These are phyloP conservation scores for Musa itinerans DNA, from an alignment of 176 grass and related monocot species.

Conservation along the genomic window DNA sequence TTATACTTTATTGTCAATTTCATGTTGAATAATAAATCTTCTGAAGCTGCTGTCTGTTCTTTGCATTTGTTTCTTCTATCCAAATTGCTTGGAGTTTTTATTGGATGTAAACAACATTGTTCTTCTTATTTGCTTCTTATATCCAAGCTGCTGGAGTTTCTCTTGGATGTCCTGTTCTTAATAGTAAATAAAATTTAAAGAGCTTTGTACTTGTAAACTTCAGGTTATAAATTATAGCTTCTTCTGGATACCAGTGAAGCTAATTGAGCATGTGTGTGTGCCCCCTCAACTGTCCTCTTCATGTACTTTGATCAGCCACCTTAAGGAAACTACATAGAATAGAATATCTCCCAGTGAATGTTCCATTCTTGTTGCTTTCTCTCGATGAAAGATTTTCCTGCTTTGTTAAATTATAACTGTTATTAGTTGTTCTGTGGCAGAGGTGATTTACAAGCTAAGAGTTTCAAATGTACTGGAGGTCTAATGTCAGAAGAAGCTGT, in stretches of 20 bases:
- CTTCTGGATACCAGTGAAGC: not conserved
- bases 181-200: not conserved
- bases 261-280: not conserved
- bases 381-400: not conserved
- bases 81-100: not conserved
- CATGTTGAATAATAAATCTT: not conserved
- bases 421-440: not conserved
- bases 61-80: not conserved
- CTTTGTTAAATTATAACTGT: not conserved
- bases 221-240: not conserved
- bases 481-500: constrained; percentile 79
- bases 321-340: not conserved
- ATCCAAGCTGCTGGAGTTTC: not conserved
- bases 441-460: constrained; percentile 28
- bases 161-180: not conserved
- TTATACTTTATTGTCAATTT: no score
- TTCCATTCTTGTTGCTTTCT: not conserved
- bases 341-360: not conserved
- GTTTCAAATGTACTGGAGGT: constrained; percentile 72
- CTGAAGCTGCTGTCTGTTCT: not conserved
- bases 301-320: not conserved
- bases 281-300: not conserved
- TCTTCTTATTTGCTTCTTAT: not conserved
- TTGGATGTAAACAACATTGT: not conserved
- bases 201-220: not conserved